Percentiles rank a stretch among this genome's conserved stretches.
phyloP scores from a whole-genome alignment of 2,329 filamentous ascomycete species.

The Aspergillus niger region DNA sequence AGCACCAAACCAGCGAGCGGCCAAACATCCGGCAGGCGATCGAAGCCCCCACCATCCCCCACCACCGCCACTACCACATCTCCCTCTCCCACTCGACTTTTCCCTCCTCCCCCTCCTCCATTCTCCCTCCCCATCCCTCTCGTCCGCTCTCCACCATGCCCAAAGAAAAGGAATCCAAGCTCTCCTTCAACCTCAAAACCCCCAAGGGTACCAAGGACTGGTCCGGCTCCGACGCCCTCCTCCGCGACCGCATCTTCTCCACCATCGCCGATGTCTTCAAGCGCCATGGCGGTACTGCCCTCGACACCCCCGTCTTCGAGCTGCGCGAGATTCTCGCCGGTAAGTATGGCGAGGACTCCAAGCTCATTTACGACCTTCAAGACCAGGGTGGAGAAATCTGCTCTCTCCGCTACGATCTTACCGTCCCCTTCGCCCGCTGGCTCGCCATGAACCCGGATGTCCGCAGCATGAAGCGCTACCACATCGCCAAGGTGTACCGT shows the following conservation, averaged over 20 bases:
- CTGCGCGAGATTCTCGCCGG: slow-evolving; percentile 82
- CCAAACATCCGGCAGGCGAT: slow-evolving; percentile 3
- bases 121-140: not conserved
- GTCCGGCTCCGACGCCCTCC: slow-evolving; percentile 75
- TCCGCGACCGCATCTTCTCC: slow-evolving; percentile 77
- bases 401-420: slow-evolving; percentile 83
- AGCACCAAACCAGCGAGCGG: not conserved
- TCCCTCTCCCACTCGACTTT: slow-evolving; percentile 13
- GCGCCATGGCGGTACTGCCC: slow-evolving; percentile 75
- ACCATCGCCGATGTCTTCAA: slow-evolving; percentile 79
- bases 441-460: slow-evolving; percentile 86
- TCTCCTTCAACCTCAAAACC: slow-evolving; percentile 72
- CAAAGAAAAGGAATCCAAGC: slow-evolving; percentile 42
- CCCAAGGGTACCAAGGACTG: slow-evolving; percentile 91
- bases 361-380: slow-evolving; percentile 86
- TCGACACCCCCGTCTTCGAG: slow-evolving; percentile 84
- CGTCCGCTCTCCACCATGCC: slow-evolving; percentile 17
- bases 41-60: slow-evolving; percentile 20
- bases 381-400: slow-evolving; percentile 86
- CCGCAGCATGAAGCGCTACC: slow-evolving; percentile 86
- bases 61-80: slow-evolving; percentile 16
- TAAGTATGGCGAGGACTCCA: slow-evolving; percentile 90
- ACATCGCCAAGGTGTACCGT: slow-evolving; percentile 90
- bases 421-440: slow-evolving; percentile 88
- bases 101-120: slow-evolving; percentile 12